Percentiles rank a stretch among this genome's conserved stretches.
Evolutionary conservation across 1,139 yeast species (phyloP).

Genomic region (Saccharomyces hybrid): DNA sequence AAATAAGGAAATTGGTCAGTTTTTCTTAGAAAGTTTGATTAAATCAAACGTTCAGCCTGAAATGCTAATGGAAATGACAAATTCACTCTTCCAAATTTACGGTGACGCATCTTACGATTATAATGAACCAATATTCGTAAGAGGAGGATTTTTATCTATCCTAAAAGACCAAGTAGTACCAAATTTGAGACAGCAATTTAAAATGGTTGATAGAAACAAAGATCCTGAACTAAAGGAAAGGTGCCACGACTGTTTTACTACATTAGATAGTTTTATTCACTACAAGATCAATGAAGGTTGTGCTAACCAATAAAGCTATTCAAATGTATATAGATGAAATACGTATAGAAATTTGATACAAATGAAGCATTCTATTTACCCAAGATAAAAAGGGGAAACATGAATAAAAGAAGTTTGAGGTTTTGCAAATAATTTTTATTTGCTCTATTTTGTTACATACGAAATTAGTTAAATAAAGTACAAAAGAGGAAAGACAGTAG

Average conservation of each 20-base stretch:
- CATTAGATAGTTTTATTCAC: slow-evolving; percentile 65
- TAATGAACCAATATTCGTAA: slow-evolving; percentile 61
- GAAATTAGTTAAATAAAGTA: not conserved
- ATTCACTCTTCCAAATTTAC: slow-evolving; percentile 67
- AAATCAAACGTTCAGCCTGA: slow-evolving; percentile 26
- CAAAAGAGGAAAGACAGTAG: not conserved
- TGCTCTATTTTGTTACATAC: not conserved
- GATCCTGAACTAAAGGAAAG: slow-evolving; percentile 49
- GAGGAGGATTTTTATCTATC: slow-evolving; percentile 40
- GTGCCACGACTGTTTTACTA: slow-evolving; percentile 61
- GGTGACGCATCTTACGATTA: slow-evolving; percentile 66
- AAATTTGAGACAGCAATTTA: slow-evolving; percentile 44
- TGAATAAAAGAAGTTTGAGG: not conserved
- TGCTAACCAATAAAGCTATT: not conserved
- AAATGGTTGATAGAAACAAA: slow-evolving; percentile 58
- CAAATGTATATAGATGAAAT: not conserved
- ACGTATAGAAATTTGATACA: not conserved
- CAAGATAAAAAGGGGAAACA: not conserved
- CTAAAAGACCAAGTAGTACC: slow-evolving; percentile 42
- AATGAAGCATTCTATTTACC: not conserved
- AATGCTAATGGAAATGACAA: slow-evolving; percentile 52
- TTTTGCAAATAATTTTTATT: not conserved
- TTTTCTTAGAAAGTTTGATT: slow-evolving; percentile 35
- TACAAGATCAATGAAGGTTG: slow-evolving; percentile 50
- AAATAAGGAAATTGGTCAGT: slow-evolving; percentile 42